Conservation (phyloP, 2,329 filamentous ascomycete species). For the Aureobasidium sp. region DNA sequence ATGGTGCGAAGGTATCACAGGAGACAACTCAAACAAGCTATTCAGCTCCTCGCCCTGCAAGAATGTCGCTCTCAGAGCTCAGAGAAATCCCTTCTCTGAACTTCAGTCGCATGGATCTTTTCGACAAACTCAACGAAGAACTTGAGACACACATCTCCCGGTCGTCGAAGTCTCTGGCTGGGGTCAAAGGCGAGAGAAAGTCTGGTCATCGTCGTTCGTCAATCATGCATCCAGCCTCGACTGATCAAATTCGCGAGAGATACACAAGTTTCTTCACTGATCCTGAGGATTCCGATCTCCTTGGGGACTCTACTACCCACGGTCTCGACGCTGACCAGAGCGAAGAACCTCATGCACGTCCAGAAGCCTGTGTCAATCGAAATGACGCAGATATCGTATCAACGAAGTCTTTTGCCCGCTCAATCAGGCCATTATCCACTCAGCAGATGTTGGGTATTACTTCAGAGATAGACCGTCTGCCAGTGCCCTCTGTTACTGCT, state of each 20-base stretch:
- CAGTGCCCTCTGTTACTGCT: constrained; percentile 40
- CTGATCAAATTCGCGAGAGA: constrained; percentile 36
- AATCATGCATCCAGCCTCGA: constrained; percentile 33
- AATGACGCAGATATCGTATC: constrained; percentile 8
- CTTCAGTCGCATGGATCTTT: constrained; percentile 42
- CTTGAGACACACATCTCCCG: constrained; percentile 29
- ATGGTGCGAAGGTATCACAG: neutral
- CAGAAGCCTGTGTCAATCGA: neutral
- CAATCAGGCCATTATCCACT: constrained; percentile 31
- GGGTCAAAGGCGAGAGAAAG: constrained; percentile 23
- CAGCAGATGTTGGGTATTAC: constrained; percentile 35
- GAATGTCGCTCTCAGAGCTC: constrained; percentile 29
- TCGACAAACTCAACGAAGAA: constrained; percentile 40
- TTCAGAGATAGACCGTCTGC: constrained; percentile 40
- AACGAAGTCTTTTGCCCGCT: neutral
- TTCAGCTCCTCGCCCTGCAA: neutral
- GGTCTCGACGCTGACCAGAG: constrained; percentile 1
- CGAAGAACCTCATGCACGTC: neutral
- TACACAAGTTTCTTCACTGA: constrained; percentile 41
- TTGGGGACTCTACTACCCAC: constrained; percentile 6
- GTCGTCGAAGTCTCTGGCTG: constrained; percentile 34
- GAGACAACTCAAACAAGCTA: constrained; percentile 7
- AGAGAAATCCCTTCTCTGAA: constrained; percentile 41
- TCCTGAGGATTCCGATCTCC: constrained; percentile 32
- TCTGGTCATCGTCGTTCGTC: constrained; percentile 29